phyloP scores from a whole-genome alignment of 1,284 basidiomycete genomes.

The Athelia psychrophila region DNA sequence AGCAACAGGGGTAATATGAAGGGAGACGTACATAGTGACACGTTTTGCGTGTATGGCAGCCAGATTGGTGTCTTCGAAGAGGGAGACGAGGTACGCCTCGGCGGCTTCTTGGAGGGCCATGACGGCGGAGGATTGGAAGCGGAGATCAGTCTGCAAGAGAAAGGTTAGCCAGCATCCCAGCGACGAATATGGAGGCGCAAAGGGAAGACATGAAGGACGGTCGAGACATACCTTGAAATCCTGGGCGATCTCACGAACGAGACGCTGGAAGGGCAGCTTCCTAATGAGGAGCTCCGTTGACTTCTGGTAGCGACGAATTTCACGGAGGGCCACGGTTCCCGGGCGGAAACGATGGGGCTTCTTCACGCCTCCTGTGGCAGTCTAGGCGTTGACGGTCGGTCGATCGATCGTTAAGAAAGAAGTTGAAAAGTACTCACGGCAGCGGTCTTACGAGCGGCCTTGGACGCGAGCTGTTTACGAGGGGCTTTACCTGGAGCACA shows the following conservation, averaged over 20 bases:
- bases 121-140: conserved; percentile 97
- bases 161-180: conserved; percentile 8
- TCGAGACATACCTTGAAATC: conserved; percentile 83
- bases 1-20: background rate
- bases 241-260: conserved; percentile 96
- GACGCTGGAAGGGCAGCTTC: conserved; percentile 94
- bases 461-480: conserved; percentile 90
- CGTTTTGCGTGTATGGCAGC: conserved; percentile 93
- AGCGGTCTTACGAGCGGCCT: conserved; percentile 84
- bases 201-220: background rate
- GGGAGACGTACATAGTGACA: conserved; percentile 69
- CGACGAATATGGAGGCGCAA: conserved; percentile 3
- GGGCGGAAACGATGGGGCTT: conserved; percentile 97
- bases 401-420: background rate
- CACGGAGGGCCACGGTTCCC: conserved; percentile 97
- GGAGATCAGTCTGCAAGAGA: conserved; percentile 76
- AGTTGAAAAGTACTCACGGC: conserved; percentile 48
- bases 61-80: conserved; percentile 93
- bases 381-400: conserved; percentile 33
- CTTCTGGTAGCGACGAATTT: conserved; percentile 97
- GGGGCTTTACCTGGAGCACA: conserved; percentile 67
- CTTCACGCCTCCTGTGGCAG: conserved; percentile 94
- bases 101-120: conserved; percentile 95
- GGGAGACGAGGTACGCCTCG: conserved; percentile 95
- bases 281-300: conserved; percentile 94